Evolutionary conservation across 345 rosid genomes (phyloP), one percentile per base, ranked within the genome.

Genomic region (Diplotaxis tenuifolia): DNA sequence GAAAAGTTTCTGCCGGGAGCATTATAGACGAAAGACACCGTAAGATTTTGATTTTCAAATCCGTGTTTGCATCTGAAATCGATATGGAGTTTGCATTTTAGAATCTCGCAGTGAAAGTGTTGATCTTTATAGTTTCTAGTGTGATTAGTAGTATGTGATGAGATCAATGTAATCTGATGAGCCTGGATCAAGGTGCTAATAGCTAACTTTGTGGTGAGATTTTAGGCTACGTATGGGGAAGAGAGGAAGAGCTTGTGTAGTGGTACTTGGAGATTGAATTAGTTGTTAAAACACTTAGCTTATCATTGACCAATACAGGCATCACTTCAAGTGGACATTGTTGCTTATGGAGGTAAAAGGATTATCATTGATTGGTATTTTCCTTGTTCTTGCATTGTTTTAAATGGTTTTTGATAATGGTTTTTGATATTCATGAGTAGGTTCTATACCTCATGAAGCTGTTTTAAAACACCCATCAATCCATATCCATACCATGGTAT

Each of bases 211-310:
- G 62, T 75, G 65, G 47, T 65, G 29, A 27, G 6, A 45, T 22
- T 62, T 5, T 25, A 67, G 61, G 68, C 19, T 16, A 65, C 31
- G 75, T n/a, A 83, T 80, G 91, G 81, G 68, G 65, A 83, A 77
- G 73, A 82, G 87, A 67, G 96, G 96, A 65, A 81, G 99, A 36
- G 97, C 96, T 4, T 95, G 99, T 67, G 86, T 95, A 21, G 99
- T 95, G 54, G 97, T 95, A 34, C 81, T 95, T 45, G 99, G 99
- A 21, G 99, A 95, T 64, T 56, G 20, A 28, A 4, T 56, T 40
- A 0, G n/a, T 28, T 25, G 55, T 0, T 1, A 16, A 40, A 47
- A 32, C 32, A 11, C 10, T 16, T 49, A 22, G 14, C 4, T 34
- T 66, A 34, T 25, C 14, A 0, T 1, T 42, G 6, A 14, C 0